Percentiles rank a stretch among this genome's conserved stretches.
Evolutionary conservation across 768 basidiomycete species (phyloP).

Genomic region (Lactarius pseudohatsudake): DNA sequence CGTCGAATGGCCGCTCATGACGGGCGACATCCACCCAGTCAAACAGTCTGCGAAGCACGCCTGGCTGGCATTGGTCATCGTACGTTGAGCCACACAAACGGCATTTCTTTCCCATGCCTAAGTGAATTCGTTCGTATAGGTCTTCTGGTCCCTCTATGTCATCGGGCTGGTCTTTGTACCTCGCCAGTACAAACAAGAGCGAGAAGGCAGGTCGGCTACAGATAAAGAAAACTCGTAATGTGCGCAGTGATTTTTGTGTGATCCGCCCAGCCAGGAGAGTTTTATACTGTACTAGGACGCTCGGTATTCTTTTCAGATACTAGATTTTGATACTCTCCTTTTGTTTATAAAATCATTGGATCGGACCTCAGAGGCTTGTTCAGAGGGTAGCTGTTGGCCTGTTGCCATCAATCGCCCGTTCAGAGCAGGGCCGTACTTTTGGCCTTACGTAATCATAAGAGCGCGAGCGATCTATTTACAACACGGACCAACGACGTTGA

Average conservation of each 20-base stretch:
- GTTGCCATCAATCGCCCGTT: background rate
- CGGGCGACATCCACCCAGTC: constrained; percentile 20
- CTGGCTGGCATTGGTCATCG: constrained; percentile 25
- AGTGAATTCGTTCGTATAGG: background rate
- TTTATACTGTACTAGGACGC: background rate
- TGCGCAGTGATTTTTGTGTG: background rate
- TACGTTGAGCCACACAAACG: background rate
- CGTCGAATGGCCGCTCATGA: constrained; percentile 27
- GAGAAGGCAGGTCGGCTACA: constrained; percentile 10
- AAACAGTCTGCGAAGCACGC: constrained; percentile 14
- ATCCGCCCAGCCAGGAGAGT: background rate
- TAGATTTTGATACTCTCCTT: too few species aligned
- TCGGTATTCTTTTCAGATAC: background rate
- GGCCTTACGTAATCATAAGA: background rate
- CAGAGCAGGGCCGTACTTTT: background rate
- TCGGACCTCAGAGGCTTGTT: too few species aligned
- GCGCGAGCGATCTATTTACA: too few species aligned
- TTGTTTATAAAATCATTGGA: too few species aligned
- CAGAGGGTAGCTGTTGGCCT: too few species aligned
- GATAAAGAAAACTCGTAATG: constrained; percentile 11
- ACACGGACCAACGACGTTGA: background rate
- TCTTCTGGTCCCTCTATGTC: constrained; percentile 20
- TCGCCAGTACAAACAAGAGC: constrained; percentile 23
- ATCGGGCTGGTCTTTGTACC: constrained; percentile 17
- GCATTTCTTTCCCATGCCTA: background rate